These are phyloP conservation scores for Rhytidhysteron rufulum DNA, from an alignment of 2,329 filamentous ascomycete genomes.

Conservation along the genomic window DNA sequence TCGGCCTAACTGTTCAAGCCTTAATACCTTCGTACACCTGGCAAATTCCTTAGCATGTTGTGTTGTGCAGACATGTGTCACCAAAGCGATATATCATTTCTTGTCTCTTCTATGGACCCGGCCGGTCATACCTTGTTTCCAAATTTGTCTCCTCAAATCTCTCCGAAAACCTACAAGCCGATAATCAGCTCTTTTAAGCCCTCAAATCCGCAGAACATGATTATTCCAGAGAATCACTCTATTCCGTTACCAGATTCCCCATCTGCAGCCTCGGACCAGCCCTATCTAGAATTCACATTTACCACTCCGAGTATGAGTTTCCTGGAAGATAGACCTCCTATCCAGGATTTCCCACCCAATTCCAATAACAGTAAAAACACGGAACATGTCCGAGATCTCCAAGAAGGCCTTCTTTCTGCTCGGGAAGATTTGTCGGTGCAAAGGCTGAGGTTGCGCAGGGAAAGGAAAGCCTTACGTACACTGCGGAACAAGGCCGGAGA, in stretches of 20 bases:
- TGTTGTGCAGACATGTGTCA: not conserved
- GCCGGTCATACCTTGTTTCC: too few relatives aligned
- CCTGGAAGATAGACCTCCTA: not conserved
- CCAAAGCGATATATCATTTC: not conserved
- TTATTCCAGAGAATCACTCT: too few relatives aligned
- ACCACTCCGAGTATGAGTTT: not conserved
- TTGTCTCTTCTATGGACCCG: not conserved
- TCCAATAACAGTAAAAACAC: not conserved
- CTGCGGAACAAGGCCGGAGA: constrained; percentile 1
- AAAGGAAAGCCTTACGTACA: not conserved
- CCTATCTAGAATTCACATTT: too few relatives aligned
- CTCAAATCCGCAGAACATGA: too few relatives aligned
- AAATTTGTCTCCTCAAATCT: too few relatives aligned
- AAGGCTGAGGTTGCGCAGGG: not conserved
- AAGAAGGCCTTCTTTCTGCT: not conserved
- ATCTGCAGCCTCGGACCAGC: too few relatives aligned
- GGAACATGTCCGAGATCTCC: not conserved
- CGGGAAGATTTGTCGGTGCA: not conserved
- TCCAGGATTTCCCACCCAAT: not conserved
- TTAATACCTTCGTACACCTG: too few relatives aligned
- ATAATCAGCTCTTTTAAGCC: too few relatives aligned
- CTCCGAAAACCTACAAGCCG: too few relatives aligned
- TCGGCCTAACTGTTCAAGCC: too few relatives aligned
- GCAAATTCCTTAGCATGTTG: too few relatives aligned
- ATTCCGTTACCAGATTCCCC: too few relatives aligned